Conservation (phyloP, 2,329 filamentous ascomycete genomes). For the Aspergillus hortae region DNA sequence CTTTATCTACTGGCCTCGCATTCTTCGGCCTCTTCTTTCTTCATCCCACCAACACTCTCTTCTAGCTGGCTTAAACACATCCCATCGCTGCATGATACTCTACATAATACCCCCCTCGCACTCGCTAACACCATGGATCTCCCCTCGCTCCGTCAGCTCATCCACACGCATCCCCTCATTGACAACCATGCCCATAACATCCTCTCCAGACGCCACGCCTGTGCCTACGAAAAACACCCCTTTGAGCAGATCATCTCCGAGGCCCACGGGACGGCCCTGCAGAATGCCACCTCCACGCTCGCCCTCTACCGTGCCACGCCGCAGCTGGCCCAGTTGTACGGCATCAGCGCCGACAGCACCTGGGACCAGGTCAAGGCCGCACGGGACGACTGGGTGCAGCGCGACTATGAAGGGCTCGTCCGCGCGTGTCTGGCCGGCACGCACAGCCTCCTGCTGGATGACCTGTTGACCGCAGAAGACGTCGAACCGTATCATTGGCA, state of each 20-base stretch:
- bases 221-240: conserved; percentile 38
- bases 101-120: neutral
- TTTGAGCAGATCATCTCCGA: conserved; percentile 68
- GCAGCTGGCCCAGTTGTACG: conserved; percentile 64
- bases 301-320: conserved; percentile 67
- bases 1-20: neutral
- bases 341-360: conserved; percentile 55
- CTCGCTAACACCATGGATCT: conserved; percentile 21
- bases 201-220: conserved; percentile 29
- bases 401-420: conserved; percentile 56
- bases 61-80: too few species aligned
- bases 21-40: neutral
- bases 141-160: conserved; percentile 32
- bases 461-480: conserved; percentile 60
- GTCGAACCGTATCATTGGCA: conserved; percentile 63
- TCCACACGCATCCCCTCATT: conserved; percentile 42
- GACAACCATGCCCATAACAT: conserved; percentile 49
- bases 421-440: conserved; percentile 66
- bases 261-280: conserved; percentile 63
- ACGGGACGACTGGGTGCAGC: conserved; percentile 45
- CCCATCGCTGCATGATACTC: neutral
- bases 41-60: too few species aligned
- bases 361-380: conserved; percentile 57
- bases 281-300: conserved; percentile 59
- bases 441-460: conserved; percentile 73